A percentile compares a stretch with the other conserved stretches of the same genome.
These are phyloP conservation scores for Capsicum rhomboideum DNA, from an alignment of 257 asterid species.

Conservation along the genomic window DNA sequence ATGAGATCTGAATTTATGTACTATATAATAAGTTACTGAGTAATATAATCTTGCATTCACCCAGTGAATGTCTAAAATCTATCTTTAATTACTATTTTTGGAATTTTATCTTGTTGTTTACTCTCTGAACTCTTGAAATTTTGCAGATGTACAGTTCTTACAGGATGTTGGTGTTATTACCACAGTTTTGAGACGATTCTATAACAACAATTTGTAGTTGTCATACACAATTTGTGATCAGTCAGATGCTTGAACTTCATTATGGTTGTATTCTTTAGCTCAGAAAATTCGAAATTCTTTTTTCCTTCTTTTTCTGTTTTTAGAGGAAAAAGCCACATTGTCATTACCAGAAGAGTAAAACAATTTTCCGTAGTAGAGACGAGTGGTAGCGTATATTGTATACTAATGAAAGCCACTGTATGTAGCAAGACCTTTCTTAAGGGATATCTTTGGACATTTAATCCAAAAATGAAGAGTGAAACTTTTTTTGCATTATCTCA, in stretches of 20 bases:
- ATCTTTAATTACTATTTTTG: neutral
- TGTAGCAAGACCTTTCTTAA: neutral
- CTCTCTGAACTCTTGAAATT: neutral
- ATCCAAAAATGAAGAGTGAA: neutral
- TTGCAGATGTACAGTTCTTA: slow-evolving; percentile 2
- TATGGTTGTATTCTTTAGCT: neutral
- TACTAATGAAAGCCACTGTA: neutral
- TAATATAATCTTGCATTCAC: neutral
- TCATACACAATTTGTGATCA: neutral
- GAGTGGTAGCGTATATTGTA: neutral
- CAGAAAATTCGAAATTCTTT: neutral
- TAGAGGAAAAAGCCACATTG: neutral
- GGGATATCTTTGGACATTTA: neutral
- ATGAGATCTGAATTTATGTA: neutral
- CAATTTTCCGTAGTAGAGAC: neutral
- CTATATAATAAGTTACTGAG: neutral
- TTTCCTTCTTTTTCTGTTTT: neutral
- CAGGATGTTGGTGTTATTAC: neutral
- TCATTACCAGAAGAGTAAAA: neutral
- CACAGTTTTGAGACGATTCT: neutral
- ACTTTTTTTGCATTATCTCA: neutral
- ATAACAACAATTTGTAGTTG: neutral
- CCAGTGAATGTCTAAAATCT: neutral
- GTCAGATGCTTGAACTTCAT: neutral
- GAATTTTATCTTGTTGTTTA: neutral